Evolutionary conservation across 768 basidiomycete genomes (phyloP).

Genomic region (Leucosporidium yakuticum): DNA sequence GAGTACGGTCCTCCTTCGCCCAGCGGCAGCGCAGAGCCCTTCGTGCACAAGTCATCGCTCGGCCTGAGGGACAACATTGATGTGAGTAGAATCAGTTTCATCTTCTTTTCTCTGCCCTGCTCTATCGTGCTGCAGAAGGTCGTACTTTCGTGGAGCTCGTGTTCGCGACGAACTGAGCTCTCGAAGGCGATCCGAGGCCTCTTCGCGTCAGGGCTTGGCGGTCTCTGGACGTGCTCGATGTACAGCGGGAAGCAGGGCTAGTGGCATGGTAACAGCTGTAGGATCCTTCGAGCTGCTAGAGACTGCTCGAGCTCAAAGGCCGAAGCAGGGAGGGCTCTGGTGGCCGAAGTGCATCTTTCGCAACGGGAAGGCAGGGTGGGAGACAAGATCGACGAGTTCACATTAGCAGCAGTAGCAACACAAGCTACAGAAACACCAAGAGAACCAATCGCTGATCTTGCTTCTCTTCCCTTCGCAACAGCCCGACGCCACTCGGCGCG

Average conservation of each 20-base stretch:
- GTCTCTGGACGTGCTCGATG: not conserved
- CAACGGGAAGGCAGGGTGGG: too few species aligned
- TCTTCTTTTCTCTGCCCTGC: not conserved
- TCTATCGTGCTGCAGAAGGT: not conserved
- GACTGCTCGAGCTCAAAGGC: too few species aligned
- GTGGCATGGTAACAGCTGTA: too few species aligned
- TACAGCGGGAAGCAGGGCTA: not conserved
- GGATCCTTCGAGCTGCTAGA: too few species aligned
- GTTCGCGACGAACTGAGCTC: not conserved
- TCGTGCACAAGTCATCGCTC: not conserved
- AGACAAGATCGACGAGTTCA: too few species aligned
- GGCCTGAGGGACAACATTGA: slow-evolving; percentile 26
- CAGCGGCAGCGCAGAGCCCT: not conserved
- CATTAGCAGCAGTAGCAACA: too few species aligned
- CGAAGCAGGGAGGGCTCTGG: too few species aligned
- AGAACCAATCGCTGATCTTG: not conserved
- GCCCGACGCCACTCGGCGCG: slow-evolving; percentile 24
- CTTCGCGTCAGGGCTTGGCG: not conserved
- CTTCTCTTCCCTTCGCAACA: not conserved
- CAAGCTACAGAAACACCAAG: too few species aligned
- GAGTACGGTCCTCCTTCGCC: not conserved
- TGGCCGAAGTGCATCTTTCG: too few species aligned
- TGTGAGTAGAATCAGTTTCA: slow-evolving; percentile 6
- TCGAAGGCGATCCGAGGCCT: not conserved
- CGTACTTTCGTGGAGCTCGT: not conserved